Conservation (phyloP, 2,329 filamentous ascomycete species). For the Aspergillus felis region DNA sequence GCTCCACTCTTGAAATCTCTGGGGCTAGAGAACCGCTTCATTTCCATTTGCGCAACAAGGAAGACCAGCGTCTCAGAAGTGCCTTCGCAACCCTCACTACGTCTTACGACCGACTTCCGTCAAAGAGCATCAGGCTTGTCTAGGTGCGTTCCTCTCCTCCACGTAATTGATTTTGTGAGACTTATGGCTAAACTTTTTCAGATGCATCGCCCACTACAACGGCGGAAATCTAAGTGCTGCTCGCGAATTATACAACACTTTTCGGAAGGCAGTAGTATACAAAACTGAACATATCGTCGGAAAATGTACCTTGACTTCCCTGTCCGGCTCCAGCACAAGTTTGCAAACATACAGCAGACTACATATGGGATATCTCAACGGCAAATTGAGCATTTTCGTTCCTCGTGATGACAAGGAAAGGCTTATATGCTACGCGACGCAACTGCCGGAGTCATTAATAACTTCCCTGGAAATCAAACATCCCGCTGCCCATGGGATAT, state of each 20-base stretch:
- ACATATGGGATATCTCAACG: neutral
- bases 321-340: neutral
- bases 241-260: neutral
- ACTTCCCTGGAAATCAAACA: neutral
- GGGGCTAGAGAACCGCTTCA: neutral
- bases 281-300: neutral
- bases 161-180: too few species aligned
- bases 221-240: too few species aligned
- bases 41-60: neutral
- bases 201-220: too few species aligned
- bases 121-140: neutral
- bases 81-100: neutral
- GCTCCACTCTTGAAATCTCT: neutral
- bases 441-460: neutral
- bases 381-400: neutral
- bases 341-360: neutral
- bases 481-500: neutral
- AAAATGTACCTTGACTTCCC: neutral
- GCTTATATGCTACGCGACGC: slow-evolving; percentile 3
- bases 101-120: slow-evolving; percentile 2
- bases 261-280: neutral
- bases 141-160: neutral
- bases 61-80: neutral
- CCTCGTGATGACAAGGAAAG: neutral
- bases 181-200: too few species aligned